Base-by-base conservation (phyloP, 1,284 basidiomycete genomes). In the Puccinia polysora region DNA sequence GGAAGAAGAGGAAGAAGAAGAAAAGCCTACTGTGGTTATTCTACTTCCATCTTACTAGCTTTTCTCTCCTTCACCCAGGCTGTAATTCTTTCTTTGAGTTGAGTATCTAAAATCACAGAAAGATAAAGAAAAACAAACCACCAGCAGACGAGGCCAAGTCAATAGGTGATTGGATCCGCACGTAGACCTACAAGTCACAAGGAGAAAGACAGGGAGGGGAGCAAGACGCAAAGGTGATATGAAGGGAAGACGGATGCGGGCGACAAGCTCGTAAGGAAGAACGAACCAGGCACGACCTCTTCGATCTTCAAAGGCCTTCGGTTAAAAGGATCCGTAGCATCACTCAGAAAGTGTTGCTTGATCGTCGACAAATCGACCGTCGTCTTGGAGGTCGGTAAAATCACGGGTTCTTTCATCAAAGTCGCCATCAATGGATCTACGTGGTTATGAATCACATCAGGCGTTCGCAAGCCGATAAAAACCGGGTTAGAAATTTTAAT, bases 341-440 rank as follows among this genome's bases (percentile, higher is more conserved):
- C 95, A 1, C 92, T 95, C 28, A 98, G 82, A 55, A 98, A 82
- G 79, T 95, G 92, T 1, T 92, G 89, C 78, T 97, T 96, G 83
- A 99, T 98, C 0, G 95, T 98, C 0, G 89, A 85, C 47, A 90
- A 86, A 80, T 99, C 96, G 56, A 99, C 81, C 32, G 90, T 84
- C 0, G 87, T 83, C 68, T 84, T 85, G 1, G 93, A 97, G 0
- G 89, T 87, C 0, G 96, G 96, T 59, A 99, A 81, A 50, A 87
- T 86, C 73, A 98, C 95, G 0, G 96, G 96, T 79, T 98, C 92
- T 73, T 87, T 88, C 96, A 99, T 99, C 72, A 99, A 78, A 0
- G 91, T 92, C 75, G 86, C 89, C 88, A 96, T 93, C 75, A 97
- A 82, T 0, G 92, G 91, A 80, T 96, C 92, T 95, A 76, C 4